A percentile compares a stretch with the other conserved stretches of the same genome.
These are phyloP conservation scores for Hypoxylon perforatum DNA, from an alignment of 495 filamentous ascomycete species.

Conservation along the genomic window DNA sequence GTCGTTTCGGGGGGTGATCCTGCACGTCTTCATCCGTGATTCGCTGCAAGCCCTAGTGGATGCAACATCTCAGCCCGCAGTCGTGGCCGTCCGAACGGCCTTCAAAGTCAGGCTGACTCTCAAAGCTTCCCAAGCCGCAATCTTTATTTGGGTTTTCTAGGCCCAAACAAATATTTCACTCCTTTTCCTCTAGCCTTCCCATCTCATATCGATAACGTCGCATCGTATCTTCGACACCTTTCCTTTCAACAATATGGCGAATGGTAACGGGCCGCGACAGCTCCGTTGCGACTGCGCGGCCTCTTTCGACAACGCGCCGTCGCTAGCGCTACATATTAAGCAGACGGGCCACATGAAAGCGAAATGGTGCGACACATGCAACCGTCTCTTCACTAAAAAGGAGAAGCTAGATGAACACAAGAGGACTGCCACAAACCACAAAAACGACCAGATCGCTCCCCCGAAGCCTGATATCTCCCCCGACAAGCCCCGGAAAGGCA, in stretches of 20 bases:
- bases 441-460: background rate
- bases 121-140: conserved; percentile 15
- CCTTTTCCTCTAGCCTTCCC: too few relatives aligned
- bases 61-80: conserved; percentile 15
- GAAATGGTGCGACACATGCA: conserved; percentile 24
- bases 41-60: conserved; percentile 11
- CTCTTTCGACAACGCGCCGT: conserved; percentile 2
- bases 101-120: conserved; percentile 13
- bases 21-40: conserved; percentile 10
- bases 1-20: too few relatives aligned
- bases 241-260: conserved; percentile 16
- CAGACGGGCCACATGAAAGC: conserved; percentile 27
- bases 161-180: background rate
- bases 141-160: conserved; percentile 1
- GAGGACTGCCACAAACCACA: conserved; percentile 7
- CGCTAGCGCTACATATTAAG: conserved; percentile 5
- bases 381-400: background rate
- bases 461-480: background rate
- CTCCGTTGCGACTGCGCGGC: conserved; percentile 23
- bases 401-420: conserved; percentile 16
- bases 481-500: background rate
- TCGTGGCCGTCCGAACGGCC: background rate
- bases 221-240: too few relatives aligned
- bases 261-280: background rate
- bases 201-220: too few relatives aligned